phyloP scores from a whole-genome alignment of 805 yeast genomes.

The Starmera quercuum region DNA sequence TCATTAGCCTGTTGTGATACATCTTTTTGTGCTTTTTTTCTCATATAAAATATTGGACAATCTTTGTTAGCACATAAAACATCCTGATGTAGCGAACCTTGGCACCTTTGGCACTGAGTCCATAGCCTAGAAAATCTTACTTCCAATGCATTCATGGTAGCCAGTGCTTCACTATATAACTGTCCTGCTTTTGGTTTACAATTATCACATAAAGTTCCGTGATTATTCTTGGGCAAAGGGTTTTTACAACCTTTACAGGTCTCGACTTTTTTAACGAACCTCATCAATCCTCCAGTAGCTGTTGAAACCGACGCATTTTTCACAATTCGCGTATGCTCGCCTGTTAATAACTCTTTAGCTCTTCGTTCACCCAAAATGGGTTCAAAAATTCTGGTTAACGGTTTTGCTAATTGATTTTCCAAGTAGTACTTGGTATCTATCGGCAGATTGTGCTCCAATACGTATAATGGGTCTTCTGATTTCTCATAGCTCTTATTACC shows the following conservation, averaged over 20 bases:
- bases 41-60: conserved; percentile 96
- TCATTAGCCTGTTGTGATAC: conserved; percentile 30
- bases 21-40: conserved; percentile 46
- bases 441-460: conserved; percentile 84
- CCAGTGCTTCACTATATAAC: conserved; percentile 73
- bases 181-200: conserved; percentile 71
- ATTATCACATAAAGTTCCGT: conserved; percentile 74
- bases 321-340: conserved; percentile 77
- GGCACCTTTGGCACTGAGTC: conserved; percentile 98
- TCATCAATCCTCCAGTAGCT: conserved; percentile 74
- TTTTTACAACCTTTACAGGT: conserved; percentile 84
- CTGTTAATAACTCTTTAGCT: conserved; percentile 74
- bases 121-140: conserved; percentile 80
- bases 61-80: conserved; percentile 93
- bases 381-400: conserved; percentile 86
- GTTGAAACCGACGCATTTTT: conserved; percentile 39
- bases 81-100: conserved; percentile 92
- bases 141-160: conserved; percentile 73
- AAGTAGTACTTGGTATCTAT: conserved; percentile 92
- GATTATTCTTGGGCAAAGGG: conserved; percentile 51
- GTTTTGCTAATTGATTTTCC: conserved; percentile 89
- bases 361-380: conserved; percentile 86
- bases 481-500: conserved; percentile 85
- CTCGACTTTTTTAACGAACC: conserved; percentile 83
- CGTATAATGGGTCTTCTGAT: conserved; percentile 94